Base-by-base conservation (phyloP, 257 asterid genomes). In the Nicotiana undulata region DNA sequence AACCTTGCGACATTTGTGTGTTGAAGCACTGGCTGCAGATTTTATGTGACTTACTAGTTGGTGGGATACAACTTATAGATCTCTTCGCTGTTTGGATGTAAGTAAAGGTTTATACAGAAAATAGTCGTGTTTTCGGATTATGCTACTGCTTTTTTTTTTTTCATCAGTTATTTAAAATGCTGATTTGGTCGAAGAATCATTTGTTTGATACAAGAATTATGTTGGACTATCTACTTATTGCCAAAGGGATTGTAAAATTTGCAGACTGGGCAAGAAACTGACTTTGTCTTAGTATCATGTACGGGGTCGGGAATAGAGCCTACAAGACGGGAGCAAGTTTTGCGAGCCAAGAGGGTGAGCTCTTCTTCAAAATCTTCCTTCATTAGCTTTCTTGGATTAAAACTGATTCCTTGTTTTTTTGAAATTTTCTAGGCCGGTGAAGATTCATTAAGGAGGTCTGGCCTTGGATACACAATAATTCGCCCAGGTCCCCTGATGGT, bases 251-350 rank as follows among this genome's bases (percentile, higher is more conserved):
- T 84, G 76, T 79, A 70, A 60, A 84, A 32, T 55, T 83, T 88
- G 92, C 96, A 95, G 98, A 90, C 97, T 11, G 99, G 99, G 87
- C 97, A 95, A 89, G 99, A 95, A 90, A 93, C 99, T 17, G 99
- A 92, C 81, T 92, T 95, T 44, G 83, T 95, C 88, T 87, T 95
- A 79, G 99, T 95, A 84, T 95, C 99, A 18, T 95, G 99, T 85
- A 92, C 99, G 70, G 98, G 98, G 82, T 90, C 92, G 24, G 99
- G 99, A 84, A 89, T 95, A 72, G 99, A 95, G 65, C 83, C 93
- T 79, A 65, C 83, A 18, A 85, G 98, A 86, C 86, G 98, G 87
- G 99, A 92, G 88, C 99, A 95, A 84, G 99, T 92, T 85, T 83
- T 95, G 83, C 91, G 78, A 87, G 98, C 99, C 75, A 93, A 95